phyloP scores from a whole-genome alignment of 2,329 filamentous ascomycete species.

The Ophiocordyceps sinensis region DNA sequence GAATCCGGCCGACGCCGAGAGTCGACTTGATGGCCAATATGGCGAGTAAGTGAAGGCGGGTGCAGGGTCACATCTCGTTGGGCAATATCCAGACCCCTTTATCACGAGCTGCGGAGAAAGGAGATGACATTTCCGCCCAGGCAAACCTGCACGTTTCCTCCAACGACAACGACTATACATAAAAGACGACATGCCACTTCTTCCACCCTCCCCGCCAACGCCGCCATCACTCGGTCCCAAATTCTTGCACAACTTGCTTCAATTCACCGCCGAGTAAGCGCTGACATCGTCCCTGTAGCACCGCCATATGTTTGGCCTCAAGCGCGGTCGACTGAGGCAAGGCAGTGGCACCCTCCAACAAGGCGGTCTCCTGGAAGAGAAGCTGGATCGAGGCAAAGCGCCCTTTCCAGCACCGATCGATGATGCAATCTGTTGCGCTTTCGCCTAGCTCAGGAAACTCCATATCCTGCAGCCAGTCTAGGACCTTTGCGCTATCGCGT shows the following conservation, averaged over 20 bases:
- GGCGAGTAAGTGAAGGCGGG: too few relatives aligned
- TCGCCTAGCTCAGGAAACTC: constrained; percentile 1
- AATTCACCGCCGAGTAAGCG: not conserved
- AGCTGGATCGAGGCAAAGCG: not conserved
- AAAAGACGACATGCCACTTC: not conserved
- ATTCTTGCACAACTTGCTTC: not conserved
- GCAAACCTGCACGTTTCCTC: too few relatives aligned
- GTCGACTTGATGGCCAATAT: too few relatives aligned
- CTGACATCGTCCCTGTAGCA: not conserved
- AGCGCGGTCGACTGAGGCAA: not conserved
- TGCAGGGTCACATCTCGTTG: too few relatives aligned
- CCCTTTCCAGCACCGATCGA: constrained; percentile 1
- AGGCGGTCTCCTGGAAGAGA: not conserved
- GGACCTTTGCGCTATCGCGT: not conserved
- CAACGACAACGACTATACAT: too few relatives aligned
- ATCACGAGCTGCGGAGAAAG: too few relatives aligned
- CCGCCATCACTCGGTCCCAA: not conserved
- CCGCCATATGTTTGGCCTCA: not conserved
- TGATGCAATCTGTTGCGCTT: not conserved
- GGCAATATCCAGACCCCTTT: too few relatives aligned
- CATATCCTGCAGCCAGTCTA: constrained; percentile 1
- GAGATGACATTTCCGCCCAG: too few relatives aligned
- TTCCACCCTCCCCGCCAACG: not conserved
- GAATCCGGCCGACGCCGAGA: too few relatives aligned
- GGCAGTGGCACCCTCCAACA: not conserved